Conservation (phyloP, 805 yeast species). For the Komagataella phaffii region DNA sequence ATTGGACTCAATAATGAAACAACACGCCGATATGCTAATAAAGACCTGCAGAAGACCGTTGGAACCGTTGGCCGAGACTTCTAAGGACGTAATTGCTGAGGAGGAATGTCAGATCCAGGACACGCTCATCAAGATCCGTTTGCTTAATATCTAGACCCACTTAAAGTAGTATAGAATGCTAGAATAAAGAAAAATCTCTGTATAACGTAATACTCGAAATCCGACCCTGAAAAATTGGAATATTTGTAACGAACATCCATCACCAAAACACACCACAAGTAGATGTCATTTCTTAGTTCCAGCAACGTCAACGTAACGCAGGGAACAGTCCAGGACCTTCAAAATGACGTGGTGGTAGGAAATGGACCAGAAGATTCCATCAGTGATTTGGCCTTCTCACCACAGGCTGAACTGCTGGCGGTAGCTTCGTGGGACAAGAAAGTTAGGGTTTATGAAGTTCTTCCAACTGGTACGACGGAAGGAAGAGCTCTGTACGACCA, state of each 20-base stretch:
- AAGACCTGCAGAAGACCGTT: constrained; percentile 68
- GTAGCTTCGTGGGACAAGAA: constrained; percentile 92
- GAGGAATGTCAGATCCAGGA: constrained; percentile 82
- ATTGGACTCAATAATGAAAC: constrained; percentile 44
- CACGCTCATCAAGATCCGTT: constrained; percentile 63
- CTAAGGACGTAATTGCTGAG: constrained; percentile 51
- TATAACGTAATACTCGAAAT: neutral
- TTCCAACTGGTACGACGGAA: constrained; percentile 61
- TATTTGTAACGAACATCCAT: neutral
- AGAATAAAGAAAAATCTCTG: neutral
- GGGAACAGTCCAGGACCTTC: constrained; percentile 42
- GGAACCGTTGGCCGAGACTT: constrained; percentile 27
- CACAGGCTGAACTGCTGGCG: constrained; percentile 70
- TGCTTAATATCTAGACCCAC: constrained; percentile 45
- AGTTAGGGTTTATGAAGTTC: constrained; percentile 83
- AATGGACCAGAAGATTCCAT: constrained; percentile 91
- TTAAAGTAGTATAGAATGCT: neutral
- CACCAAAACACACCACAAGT: neutral
- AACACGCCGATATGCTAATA: constrained; percentile 53
- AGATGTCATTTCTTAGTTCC: constrained; percentile 1
- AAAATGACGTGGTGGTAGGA: constrained; percentile 55
- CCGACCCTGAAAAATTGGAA: neutral
- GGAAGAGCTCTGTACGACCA: constrained; percentile 88
- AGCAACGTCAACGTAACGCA: constrained; percentile 18
- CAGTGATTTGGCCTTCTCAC: constrained; percentile 73